Evolutionary conservation across 805 yeast genomes (phyloP), one percentile per base, ranked within the genome.

Genomic region (Ogataea dorogensis): DNA sequence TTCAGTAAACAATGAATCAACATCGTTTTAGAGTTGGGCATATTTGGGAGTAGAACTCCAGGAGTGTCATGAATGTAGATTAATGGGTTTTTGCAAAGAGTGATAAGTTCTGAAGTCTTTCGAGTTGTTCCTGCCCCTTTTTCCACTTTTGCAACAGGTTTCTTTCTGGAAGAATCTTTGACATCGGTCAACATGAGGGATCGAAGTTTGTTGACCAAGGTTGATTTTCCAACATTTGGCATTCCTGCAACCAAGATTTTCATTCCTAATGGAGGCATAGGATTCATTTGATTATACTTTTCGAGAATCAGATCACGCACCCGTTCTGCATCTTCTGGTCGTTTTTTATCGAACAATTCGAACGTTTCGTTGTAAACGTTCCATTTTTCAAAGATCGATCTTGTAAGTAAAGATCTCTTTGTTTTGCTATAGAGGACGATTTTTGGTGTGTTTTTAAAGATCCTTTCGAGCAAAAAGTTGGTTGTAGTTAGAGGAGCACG

Each of bases 221-320:
- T 83, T 9, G 95, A 84, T 59, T 93, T 93, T 0, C 98, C 98
- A n/a, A 88, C 95, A 56, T 93, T 93, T 1, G 98, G 98, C 93
- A 93, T 85, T 0, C 98, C 98, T 5, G 82, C 79, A 28, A 91
- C 75, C 67, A 89, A 67, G 39, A 85, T 59, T 15, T 88, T 62
- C 31, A 84, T 64, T 0, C 98, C 98, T 41, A 88, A 59, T 0
- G 97, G 96, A 0, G 96, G 94, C 1, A 80, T 75, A 0, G 91
- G 86, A 13, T 57, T 59, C 70, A 77, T 65, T 4, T 55, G 44
- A 17, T 58, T 44, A 49, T 73, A 71, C 34, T 64, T 62, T 34
- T 70, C 67, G 23, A 66, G 67, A 3, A 86, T 64, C 9, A 67
- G 49, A 7, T 72, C 67, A 11, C 84, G 62, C 4, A 89, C 56